These are phyloP conservation scores for Trichophyton verrucosum DNA, from an alignment of 2,329 filamentous ascomycete species.

Conservation along the genomic window DNA sequence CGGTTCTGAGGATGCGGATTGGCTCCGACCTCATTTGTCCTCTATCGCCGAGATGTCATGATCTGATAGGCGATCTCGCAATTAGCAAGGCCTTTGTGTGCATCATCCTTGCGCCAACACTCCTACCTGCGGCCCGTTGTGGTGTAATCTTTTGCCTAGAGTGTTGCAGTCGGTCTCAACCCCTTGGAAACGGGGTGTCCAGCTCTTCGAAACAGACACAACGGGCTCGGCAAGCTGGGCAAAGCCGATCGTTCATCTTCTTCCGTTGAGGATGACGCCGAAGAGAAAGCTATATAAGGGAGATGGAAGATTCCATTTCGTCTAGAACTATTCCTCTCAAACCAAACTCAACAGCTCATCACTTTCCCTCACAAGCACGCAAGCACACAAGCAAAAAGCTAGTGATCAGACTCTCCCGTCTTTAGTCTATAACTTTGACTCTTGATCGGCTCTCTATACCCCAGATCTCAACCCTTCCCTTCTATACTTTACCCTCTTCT, in stretches of 20 bases:
- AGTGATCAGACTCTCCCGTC: neutral
- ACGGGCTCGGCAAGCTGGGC: slow-evolving; percentile 3
- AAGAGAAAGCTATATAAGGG: neutral
- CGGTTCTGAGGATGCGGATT: neutral
- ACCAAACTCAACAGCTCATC: neutral
- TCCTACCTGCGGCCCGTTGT: neutral
- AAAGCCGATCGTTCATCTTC: neutral
- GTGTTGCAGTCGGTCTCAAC: neutral
- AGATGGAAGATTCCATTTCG: neutral
- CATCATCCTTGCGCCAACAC: neutral
- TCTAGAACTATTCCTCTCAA: neutral
- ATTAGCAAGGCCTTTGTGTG: neutral
- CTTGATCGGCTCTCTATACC: neutral
- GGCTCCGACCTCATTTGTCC: slow-evolving; percentile 3
- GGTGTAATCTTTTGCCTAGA: neutral
- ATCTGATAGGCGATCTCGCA: slow-evolving; percentile 3
- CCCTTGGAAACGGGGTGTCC: neutral
- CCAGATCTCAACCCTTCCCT: neutral
- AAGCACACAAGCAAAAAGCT: neutral
- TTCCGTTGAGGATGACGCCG: neutral
- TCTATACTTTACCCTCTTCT: neutral
- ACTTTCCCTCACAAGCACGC: neutral
- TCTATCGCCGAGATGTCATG: slow-evolving; percentile 4
- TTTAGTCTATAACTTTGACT: neutral
- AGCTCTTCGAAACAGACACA: neutral